Base-by-base conservation (phyloP, 2,329 filamentous ascomycete species). In the Volutella citrinella region DNA sequence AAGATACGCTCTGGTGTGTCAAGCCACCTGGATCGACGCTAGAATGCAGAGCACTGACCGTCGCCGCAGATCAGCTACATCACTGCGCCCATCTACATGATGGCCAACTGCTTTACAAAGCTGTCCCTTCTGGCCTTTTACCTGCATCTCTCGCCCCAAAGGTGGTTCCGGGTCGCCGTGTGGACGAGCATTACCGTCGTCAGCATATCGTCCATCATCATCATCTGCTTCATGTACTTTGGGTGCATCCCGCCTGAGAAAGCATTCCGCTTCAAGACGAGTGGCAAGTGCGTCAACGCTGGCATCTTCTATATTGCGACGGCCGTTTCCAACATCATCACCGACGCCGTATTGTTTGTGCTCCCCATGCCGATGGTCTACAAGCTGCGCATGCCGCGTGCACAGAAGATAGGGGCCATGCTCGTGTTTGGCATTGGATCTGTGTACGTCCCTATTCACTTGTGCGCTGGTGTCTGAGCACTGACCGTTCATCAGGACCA, bases 241-340 rank as follows among this genome's bases (percentile, higher is more conserved):
- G 32, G 41, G 3, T 55, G 52, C 35, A 42, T 23, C 12, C 54
- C 54, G 2, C 38, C 44, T 8, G 9, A 22, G 12, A 22, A 12
- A 40, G 40, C 45, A 6, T 68, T 56, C 51, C 52, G 64, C 17
- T 26, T 55, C 4, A 44, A 56, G 5, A 41, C 38, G 24, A 54
- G 26, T 40, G 68, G 42, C 39, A 51, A 28, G n/a, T 76, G 71
- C 36, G 56, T 76, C 25, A 56, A 69, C 28, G 60, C 63, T 15
- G 60, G 67, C 12, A 54, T 61, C 3, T 63, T 74, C 17, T 74
- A 72, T 46, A 64, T 74, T 20, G 59, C 64, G 21, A 72, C 70
- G 11, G 68, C 69, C 0, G 63, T 60, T 4, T 54, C 68, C 13
- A 72, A 72, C 38, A 69, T 74, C 27, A 34, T 63, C n/a, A 69